Base-by-base conservation (phyloP, 1,139 yeast genomes). In the Pichia sorboxylosa region DNA sequence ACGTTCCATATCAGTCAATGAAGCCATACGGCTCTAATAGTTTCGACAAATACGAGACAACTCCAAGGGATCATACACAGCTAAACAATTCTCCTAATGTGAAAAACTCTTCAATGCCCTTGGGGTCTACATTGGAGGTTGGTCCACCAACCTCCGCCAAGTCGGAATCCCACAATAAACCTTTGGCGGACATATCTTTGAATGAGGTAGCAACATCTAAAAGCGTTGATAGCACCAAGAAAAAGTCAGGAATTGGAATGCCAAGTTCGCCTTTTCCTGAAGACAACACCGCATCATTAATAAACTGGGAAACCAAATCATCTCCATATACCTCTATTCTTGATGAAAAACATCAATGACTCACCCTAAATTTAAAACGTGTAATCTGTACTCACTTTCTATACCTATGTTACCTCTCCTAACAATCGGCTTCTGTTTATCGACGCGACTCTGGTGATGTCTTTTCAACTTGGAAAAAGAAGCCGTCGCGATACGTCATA, bases 181-280 rank as follows among this genome's bases (percentile, higher is more conserved):
- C 22, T 11, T 8, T 8, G 8, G 11, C 8, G 10, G 11, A 19
- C 8, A 19, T 19, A 8, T 19, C 22, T 19, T 8, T 11, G 22
- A 19, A 19, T 19, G n/a, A n/a, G n/a, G n/a, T n/a, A n/a, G n/a
- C n/a, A n/a, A n/a, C n/a, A n/a, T n/a, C n/a, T n/a, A n/a, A n/a
- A n/a, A n/a, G n/a, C n/a, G n/a, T n/a, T n/a, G n/a, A n/a, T n/a
- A 8, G 10, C 22, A 19, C 10, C 22, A 19, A 19, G 29, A 21
- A 13, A 25, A 11, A 24, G 35, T 11, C 19, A 31, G 47, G 51
- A 51, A 55, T 55, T 18, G 48, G 54, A 28, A 51, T 55, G 2
- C 56, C 56, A 7, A 49, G 48, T 29, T 50, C 47, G 32, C 28
- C 38, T 17, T 30, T 40, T 13, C 41, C 40, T 16, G 35, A 35